Evolutionary conservation across 768 basidiomycete genomes (phyloP), one percentile per base, ranked within the genome.

Genomic region (Podaxis sp.): DNA sequence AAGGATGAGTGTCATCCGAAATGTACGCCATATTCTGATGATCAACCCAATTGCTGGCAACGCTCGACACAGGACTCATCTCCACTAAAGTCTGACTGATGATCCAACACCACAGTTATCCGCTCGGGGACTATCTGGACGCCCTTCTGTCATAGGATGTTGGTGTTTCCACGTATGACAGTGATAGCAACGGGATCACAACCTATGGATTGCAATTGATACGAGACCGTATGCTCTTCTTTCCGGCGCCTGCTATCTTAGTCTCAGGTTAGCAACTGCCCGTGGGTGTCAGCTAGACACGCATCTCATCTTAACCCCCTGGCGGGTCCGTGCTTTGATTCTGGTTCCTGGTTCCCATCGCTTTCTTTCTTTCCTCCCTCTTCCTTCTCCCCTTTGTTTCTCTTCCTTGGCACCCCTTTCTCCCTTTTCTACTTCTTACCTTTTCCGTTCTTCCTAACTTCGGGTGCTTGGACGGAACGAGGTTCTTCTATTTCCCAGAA

Each of bases 401-500:
- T 55, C 59, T 29, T 41, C 17, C 37, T 29, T 38, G 36, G 24
- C n/a, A 37, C 58, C 33, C 27, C 25, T n/a, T 47, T 9, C 27
- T n/a, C 43, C 24, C 36, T 33, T 27, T 19, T 49, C 50, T 22
- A 22, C 50, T 46, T 4, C 25, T 29, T n/a, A 19, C n/a, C 24
- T 46, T 24, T 52, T n/a, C 29, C 25, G 12, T 29, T 41, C 36
- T 13, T 19, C 43, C 51, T 27, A 25, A 24, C n/a, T 24, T 41
- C 43, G 7, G 15, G 9, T 38, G 49, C 22, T 59, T 47, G 49
- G 50, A 15, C 12, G 17, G 51, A 43, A 43, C 24, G 40, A 22
- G n/a, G 12, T 22, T 55, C 52, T 47, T 65, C 61, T 61, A 51
- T 46, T 61, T 6, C 7, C 53, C 25, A 57, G 43, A 62, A 57